phyloP scores from a whole-genome alignment of 2,329 filamentous ascomycete genomes.

The Neoarthrinium moseri region DNA sequence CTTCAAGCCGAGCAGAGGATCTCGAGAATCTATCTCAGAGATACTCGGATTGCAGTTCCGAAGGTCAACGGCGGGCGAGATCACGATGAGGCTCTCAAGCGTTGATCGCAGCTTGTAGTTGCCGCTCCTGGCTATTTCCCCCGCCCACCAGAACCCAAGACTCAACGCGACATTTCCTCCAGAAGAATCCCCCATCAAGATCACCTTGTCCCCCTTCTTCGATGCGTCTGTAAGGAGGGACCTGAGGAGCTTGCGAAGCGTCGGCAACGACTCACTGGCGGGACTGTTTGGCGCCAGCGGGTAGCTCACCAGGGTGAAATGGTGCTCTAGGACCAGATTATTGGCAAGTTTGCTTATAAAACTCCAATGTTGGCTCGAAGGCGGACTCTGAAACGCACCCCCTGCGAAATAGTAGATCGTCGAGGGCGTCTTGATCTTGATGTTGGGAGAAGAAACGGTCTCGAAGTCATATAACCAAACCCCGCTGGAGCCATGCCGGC shows the following conservation, averaged over 20 bases:
- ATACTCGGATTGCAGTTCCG: constrained; percentile 44
- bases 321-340: constrained; percentile 33
- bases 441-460: not conserved
- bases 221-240: constrained; percentile 36
- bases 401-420: constrained; percentile 54
- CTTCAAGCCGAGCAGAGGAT: constrained; percentile 42
- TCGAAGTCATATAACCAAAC: constrained; percentile 18
- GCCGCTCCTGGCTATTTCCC: constrained; percentile 31
- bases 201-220: constrained; percentile 37
- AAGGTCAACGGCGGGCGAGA: constrained; percentile 33
- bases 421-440: constrained; percentile 16
- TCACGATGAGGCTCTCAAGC: constrained; percentile 11
- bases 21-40: constrained; percentile 32
- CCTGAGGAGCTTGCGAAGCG: constrained; percentile 43
- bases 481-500: constrained; percentile 3
- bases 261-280: constrained; percentile 45
- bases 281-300: constrained; percentile 54
- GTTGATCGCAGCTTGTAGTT: constrained; percentile 16
- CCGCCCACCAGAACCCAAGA: constrained; percentile 21
- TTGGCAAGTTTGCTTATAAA: constrained; percentile 43
- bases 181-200: constrained; percentile 53
- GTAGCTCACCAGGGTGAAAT: constrained; percentile 47
- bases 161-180: constrained; percentile 52
- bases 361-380: constrained; percentile 50
- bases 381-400: constrained; percentile 53